phyloP scores from a whole-genome alignment of 1,284 basidiomycete species.

The Exobasidium rhododendri region DNA sequence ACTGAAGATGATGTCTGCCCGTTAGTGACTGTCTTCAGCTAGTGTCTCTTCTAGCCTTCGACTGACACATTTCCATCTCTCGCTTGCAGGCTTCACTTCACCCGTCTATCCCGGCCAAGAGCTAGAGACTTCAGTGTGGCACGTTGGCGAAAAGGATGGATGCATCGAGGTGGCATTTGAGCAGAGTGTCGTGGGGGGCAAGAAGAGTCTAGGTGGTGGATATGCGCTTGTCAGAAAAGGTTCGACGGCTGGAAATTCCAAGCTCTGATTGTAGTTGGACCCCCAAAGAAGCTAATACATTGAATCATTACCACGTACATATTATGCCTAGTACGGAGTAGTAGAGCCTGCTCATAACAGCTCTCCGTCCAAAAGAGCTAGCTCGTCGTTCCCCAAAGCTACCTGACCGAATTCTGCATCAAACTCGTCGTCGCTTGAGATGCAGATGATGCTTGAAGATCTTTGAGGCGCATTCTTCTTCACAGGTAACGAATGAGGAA shows the following conservation, averaged over 20 bases:
- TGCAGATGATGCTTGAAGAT: background rate
- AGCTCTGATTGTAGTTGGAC: constrained; percentile 1
- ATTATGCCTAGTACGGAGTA: too few relatives aligned
- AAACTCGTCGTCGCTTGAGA: background rate
- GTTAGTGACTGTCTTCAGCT: constrained; percentile 8
- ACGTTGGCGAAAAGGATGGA: constrained; percentile 28
- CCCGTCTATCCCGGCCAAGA: constrained; percentile 42
- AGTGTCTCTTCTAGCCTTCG: background rate
- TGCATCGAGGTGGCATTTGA: constrained; percentile 40
- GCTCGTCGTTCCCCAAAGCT: background rate
- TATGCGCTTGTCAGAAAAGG: constrained; percentile 27
- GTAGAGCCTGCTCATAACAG: background rate
- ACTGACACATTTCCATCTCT: too few relatives aligned
- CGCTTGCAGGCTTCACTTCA: constrained; percentile 28
- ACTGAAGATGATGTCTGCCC: constrained; percentile 28
- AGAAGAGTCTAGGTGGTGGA: constrained; percentile 41
- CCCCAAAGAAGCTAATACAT: background rate
- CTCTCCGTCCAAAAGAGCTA: background rate
- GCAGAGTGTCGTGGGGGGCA: constrained; percentile 33
- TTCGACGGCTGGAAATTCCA: background rate
- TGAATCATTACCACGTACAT: background rate
- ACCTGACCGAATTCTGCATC: background rate
- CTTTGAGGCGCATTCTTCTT: too few relatives aligned
- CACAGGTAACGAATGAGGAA: too few relatives aligned
- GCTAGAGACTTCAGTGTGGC: constrained; percentile 43